phyloP scores from a whole-genome alignment of 2,329 filamentous ascomycete genomes.

The Colletotrichum coccodes region DNA sequence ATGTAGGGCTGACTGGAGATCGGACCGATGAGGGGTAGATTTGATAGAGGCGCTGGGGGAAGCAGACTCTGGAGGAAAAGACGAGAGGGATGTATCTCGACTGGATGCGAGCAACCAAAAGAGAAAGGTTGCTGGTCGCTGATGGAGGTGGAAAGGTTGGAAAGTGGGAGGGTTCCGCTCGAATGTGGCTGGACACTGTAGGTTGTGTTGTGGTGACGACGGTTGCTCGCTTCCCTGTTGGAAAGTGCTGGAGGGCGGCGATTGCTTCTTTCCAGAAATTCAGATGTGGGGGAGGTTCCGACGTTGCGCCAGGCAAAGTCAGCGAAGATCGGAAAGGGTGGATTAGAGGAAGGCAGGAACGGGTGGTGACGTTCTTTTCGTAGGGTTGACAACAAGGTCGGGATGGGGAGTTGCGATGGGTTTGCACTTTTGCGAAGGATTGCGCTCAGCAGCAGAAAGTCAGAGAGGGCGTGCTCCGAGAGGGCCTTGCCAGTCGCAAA shows the following conservation, averaged over 20 bases:
- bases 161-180: constrained; percentile 32
- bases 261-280: constrained; percentile 39
- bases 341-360: constrained; percentile 5
- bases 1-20: constrained; percentile 6
- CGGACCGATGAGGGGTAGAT: constrained; percentile 19
- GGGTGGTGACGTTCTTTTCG: constrained; percentile 21
- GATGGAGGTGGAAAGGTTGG: constrained; percentile 21
- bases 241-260: constrained; percentile 38
- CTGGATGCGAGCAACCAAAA: not conserved
- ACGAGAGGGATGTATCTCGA: constrained; percentile 6
- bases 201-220: constrained; percentile 20
- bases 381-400: not conserved
- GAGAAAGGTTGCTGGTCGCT: constrained; percentile 7
- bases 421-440: constrained; percentile 24
- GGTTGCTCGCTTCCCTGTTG: constrained; percentile 31
- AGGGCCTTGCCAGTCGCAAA: constrained; percentile 33
- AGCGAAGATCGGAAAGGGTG: constrained; percentile 32
- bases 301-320: constrained; percentile 53
- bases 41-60: constrained; percentile 16
- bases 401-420: constrained; percentile 33
- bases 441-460: constrained; percentile 19
- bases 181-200: constrained; percentile 10
- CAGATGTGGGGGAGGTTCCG: constrained; percentile 29
- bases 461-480: not conserved
- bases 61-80: constrained; percentile 12